Base-by-base conservation (phyloP, 495 filamentous ascomycete genomes). In the Tuber melanosporum region DNA sequence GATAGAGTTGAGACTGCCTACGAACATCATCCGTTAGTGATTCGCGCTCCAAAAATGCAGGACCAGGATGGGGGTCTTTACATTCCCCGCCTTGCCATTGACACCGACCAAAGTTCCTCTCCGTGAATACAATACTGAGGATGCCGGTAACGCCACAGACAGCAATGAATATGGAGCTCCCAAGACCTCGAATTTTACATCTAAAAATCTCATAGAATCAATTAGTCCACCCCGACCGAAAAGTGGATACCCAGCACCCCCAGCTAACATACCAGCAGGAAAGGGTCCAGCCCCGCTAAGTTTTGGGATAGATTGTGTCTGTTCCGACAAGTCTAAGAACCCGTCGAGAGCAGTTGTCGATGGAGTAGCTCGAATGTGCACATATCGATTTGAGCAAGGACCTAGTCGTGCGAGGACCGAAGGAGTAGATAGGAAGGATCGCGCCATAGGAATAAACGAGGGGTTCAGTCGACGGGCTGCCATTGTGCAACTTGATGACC, bases 121-220 rank as follows among this genome's bases (percentile, higher is more conserved):
- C 69, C 94, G 90, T 46, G 95, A 97, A 85, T 94, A 97, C 39
- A 99, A 88, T 78, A 93, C 91, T 79, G 97, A 94, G 44, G 95
- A 98, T 41, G 95, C 92, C 66, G 95, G 96, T 49, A 99, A 88
- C 12, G 91, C 91, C 75, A 97, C 93, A 39, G 94, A 97, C 81
- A 99, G 92, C 70, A 99, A 89, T 47, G 96, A 97, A 83, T 92
- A 94, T 5, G 94, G 93, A 36, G 92, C 87, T 71, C 94, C 95
- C 78, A 98, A 85, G 45, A 98, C 93, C 83, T 98, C 93, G 83
- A 99, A 99, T 74, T 90, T 90, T 32, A 95, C 95, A 90, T 98
- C 95, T 97, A 77, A 36, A 45, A 43, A 17, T 10, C 15, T 42
- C 42, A 22, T 2, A 17, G 32, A 47, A 41, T 71, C 42, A 71